Evolutionary conservation across 2,329 filamentous ascomycete genomes (phyloP).

Genomic region (Pyricularia pennisetigena): DNA sequence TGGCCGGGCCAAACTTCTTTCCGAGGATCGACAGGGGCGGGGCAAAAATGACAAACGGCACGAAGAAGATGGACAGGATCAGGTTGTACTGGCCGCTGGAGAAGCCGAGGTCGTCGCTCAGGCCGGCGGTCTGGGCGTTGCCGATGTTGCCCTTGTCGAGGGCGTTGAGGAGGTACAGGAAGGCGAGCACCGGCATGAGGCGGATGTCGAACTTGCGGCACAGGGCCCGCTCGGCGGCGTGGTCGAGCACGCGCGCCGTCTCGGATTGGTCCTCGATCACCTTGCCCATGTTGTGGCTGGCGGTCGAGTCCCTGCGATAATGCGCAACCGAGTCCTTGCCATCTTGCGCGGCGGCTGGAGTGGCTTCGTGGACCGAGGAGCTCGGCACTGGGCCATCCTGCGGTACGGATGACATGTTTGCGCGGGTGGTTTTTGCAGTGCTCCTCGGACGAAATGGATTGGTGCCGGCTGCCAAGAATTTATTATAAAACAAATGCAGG

Average conservation of each 20-base stretch:
- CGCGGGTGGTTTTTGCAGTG: background rate
- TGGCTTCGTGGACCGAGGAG: background rate
- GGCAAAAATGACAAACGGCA: conserved; percentile 63
- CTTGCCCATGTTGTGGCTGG: conserved; percentile 2
- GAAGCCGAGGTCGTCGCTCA: conserved; percentile 46
- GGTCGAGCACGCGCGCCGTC: conserved; percentile 6
- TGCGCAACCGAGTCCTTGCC: background rate
- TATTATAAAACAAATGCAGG: background rate
- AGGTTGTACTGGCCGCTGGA: conserved; percentile 56
- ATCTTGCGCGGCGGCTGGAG: background rate
- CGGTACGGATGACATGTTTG: background rate
- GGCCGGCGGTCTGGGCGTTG: conserved; percentile 42
- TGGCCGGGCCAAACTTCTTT: conserved; percentile 56
- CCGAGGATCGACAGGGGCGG: conserved; percentile 56
- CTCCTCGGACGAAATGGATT: background rate
- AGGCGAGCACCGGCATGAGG: conserved; percentile 29
- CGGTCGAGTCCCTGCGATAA: background rate
- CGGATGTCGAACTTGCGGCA: conserved; percentile 28
- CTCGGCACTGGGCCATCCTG: background rate
- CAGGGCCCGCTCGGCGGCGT: conserved; percentile 6
- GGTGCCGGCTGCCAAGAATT: background rate
- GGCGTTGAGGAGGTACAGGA: conserved; percentile 18
- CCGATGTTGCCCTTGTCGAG: conserved; percentile 30
- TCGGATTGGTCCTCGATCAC: background rate
- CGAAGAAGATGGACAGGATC: conserved; percentile 60